Conservation (phyloP, 495 filamentous ascomycete species). For the Cetradonia linearis region DNA sequence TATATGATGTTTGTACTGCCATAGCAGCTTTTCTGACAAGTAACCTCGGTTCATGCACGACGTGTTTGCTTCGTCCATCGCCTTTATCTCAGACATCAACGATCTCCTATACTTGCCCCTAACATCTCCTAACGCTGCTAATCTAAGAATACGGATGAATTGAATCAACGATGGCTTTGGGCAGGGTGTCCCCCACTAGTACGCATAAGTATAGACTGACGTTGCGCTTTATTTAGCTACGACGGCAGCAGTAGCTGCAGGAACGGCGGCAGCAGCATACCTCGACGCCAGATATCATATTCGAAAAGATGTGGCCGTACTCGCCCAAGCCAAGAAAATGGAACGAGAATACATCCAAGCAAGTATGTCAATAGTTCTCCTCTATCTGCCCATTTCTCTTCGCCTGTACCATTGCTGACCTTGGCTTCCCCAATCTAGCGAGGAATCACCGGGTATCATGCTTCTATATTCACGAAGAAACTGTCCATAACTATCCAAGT, state of each 20-base stretch:
- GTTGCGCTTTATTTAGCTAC: conserved; percentile 24
- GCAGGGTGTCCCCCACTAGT: not conserved
- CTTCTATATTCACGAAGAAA: conserved; percentile 57
- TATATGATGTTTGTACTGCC: too few species aligned
- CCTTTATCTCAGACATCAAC: not conserved
- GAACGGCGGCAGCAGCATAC: conserved; percentile 45
- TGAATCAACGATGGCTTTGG: conserved; percentile 11
- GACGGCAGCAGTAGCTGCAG: conserved; percentile 40
- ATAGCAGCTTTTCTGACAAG: too few species aligned
- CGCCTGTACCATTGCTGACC: not conserved
- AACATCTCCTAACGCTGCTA: not conserved
- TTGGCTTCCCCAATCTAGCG: conserved; percentile 26
- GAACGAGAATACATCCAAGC: conserved; percentile 33
- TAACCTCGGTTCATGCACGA: not conserved
- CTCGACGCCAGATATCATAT: conserved; percentile 62
- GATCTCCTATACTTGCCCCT: not conserved
- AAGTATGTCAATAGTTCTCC: too few species aligned
- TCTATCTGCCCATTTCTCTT: too few species aligned
- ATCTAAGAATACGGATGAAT: not conserved
- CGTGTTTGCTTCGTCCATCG: not conserved
- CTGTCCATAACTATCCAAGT: conserved; percentile 38
- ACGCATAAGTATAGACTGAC: not conserved
- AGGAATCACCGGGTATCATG: conserved; percentile 42
- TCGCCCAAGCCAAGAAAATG: conserved; percentile 30
- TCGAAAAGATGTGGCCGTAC: conserved; percentile 43